Percentiles rank a stretch among this genome's conserved stretches.
Conservation (phyloP, 768 basidiomycete genomes). For the Collybiopsis luxurians region DNA sequence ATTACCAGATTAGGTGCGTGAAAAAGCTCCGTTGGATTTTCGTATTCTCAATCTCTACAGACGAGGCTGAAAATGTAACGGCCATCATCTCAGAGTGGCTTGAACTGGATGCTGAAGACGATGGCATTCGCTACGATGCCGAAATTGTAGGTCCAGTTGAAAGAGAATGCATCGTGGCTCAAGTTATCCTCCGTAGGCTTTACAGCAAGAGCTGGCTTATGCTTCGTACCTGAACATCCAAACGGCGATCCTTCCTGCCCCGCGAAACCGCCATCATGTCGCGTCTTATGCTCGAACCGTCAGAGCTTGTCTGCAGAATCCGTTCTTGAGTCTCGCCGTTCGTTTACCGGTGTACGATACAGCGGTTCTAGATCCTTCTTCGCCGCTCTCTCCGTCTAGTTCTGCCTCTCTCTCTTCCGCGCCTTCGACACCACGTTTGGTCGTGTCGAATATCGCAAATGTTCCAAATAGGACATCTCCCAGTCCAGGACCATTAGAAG, state of each 20-base stretch:
- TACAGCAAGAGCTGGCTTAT: constrained; percentile 90
- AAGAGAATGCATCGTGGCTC: background rate
- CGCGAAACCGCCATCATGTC: constrained; percentile 73
- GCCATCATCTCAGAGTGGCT: constrained; percentile 92
- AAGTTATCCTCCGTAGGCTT: constrained; percentile 52
- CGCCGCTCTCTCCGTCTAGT: constrained; percentile 16
- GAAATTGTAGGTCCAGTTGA: constrained; percentile 71
- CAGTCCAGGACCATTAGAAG: constrained; percentile 41
- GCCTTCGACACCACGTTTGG: constrained; percentile 30
- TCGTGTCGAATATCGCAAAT: constrained; percentile 31
- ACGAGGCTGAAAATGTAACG: constrained; percentile 71
- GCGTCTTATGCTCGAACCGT: constrained; percentile 93
- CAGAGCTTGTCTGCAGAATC: constrained; percentile 69
- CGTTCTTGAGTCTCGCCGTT: constrained; percentile 78
- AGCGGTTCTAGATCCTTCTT: constrained; percentile 46
- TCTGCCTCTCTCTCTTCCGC: constrained; percentile 13
- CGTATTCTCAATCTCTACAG: constrained; percentile 31
- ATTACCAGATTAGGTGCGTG: constrained; percentile 83
- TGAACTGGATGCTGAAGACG: constrained; percentile 88
- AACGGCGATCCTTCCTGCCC: constrained; percentile 85
- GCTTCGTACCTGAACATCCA: constrained; percentile 89
- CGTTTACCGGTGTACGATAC: constrained; percentile 83
- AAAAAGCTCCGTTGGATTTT: constrained; percentile 10
- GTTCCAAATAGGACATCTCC: constrained; percentile 12
- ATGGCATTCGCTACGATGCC: constrained; percentile 93